Evolutionary conservation across 1,284 basidiomycete species (phyloP), one percentile per base, ranked within the genome.

Genomic region (Apiotrichum sp.): DNA sequence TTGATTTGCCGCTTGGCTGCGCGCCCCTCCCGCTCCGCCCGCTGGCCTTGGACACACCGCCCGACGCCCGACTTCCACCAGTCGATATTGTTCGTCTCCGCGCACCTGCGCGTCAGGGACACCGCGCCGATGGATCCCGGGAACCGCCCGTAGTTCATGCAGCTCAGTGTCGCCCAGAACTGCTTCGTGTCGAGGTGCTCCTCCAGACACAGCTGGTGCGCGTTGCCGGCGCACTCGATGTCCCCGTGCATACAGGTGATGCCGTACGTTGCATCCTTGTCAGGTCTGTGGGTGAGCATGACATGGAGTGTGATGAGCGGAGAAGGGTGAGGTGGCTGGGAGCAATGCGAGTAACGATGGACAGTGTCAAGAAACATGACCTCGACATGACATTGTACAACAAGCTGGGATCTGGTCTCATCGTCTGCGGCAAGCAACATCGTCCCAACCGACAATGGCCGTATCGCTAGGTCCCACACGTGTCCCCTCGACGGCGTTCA

Each of bases 141-240:
- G 56, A 70, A 79, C 29, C 86, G 86, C 62, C 83, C 78, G 65
- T 80, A 85, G 71, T 92, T 89, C 71, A 87, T 83, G 75, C 89
- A 92, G 60, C 82, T 82, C 4, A 58, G 85, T 74, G 70, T 86
- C 86, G 61, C 81, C 75, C 86, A 88, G 88, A 86, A 88, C 86
- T 62, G 52, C 33, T 55, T 32, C 6, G 68, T 55, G 29, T 59
- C 49, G 46, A 66, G 57, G 55, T 66, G 63, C 22, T 57, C 49
- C 45, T 83, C 57, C 79, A 84, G 84, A 69, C 90, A 93, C 31
- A 93, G 80, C 69, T 93, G 84, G 62, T 93, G 86, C 14, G 89
- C 82, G 76, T 93, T 89, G 50, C 88, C 90, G 32, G 63, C 42
- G 55, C 89, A 92, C 75, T 93, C 90, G 47, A 81, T 74, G 14